These are phyloP conservation scores for Tricholoma bakamatsutake DNA, from an alignment of 768 basidiomycete species.

Conservation along the genomic window DNA sequence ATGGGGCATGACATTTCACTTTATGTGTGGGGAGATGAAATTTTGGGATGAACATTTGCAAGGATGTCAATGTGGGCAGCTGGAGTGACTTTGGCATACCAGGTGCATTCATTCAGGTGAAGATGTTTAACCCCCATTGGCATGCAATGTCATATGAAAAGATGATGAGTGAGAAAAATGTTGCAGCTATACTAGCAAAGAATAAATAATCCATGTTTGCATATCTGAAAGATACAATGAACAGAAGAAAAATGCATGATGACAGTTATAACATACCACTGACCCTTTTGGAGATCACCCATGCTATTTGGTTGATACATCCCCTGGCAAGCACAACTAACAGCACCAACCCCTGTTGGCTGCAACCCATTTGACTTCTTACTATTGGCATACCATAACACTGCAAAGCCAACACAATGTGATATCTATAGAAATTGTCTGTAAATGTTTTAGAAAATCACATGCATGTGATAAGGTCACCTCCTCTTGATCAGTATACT, in stretches of 20 bases:
- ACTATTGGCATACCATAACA: slow-evolving; percentile 3
- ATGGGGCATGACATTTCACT: slow-evolving; percentile 14
- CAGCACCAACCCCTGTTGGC: slow-evolving; percentile 16
- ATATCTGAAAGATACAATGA: slow-evolving; percentile 1
- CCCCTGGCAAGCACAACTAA: slow-evolving; percentile 12
- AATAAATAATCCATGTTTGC: slow-evolving; percentile 21
- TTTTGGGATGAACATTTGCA: slow-evolving; percentile 18
- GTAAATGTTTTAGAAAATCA: background rate
- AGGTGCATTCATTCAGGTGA: no score
- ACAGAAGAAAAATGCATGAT: no score
- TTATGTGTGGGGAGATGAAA: slow-evolving; percentile 21
- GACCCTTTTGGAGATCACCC: background rate
- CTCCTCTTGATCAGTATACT: slow-evolving; percentile 9
- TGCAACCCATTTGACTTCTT: slow-evolving; percentile 7
- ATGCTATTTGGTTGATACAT: slow-evolving; percentile 11
- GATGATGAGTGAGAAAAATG: background rate
- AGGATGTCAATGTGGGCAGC: no score
- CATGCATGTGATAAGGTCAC: background rate
- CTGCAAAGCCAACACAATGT: slow-evolving; percentile 8
- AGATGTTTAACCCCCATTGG: slow-evolving; percentile 18
- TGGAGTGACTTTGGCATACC: no score
- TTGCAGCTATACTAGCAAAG: slow-evolving; percentile 10
- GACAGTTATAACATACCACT: slow-evolving; percentile 4
- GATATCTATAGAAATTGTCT: background rate
- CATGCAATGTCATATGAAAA: slow-evolving; percentile 25